Evolutionary conservation across 768 basidiomycete genomes (phyloP), one percentile per base, ranked within the genome.

Genomic region (Lactarius hengduanensis): DNA sequence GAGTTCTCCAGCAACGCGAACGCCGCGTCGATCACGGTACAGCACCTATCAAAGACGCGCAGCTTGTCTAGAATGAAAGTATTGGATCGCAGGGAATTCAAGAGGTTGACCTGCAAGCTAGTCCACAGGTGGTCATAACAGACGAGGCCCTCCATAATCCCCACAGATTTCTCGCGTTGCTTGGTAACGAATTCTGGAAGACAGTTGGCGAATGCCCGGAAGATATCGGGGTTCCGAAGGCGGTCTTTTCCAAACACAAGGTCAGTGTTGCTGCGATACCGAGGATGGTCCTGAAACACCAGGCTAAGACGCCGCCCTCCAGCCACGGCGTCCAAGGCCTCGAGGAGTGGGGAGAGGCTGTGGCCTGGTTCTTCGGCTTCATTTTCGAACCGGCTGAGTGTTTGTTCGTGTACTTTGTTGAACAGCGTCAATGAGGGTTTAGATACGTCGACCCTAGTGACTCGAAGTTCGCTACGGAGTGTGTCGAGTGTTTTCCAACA

Each of bases 401-500:
- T 34, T 4, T 53, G 3, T 2, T 26, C 2, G 41, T 40, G 56
- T 22, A 61, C 34, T 0, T 32, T 2, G 2, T 66, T 9, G 47
- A 66, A 66, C 4, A n/a, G 9, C 1, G 1, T 4, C 40, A 22
- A 18, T 15, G 60, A 8, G 3, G 28, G 6, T 0, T 28, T 10
- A 5, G 45, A 50, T 7, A 50, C 36, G 4, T 50, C 28, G 1
- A 36, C 26, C 45, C 16, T 20, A n/a, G 45, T 4, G 2, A 61
- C 50, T 18, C n/a, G 18, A 7, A 66, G 55, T 18, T 32, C 28
- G 26, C 16, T 62, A 55, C 47, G 20, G 28, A 66, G 65, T 15
- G 56, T 28, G 26, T 66, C 60, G 56, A 66, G 60, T 13, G 60
- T 41, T 28, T 7, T 56, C 65, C 65, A 66, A n/a, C 60, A 66